Percentiles rank a stretch among this genome's conserved stretches.
These are phyloP conservation scores for Aquilaria sinensis DNA, from an alignment of 345 rosid genomes.

Conservation along the genomic window DNA sequence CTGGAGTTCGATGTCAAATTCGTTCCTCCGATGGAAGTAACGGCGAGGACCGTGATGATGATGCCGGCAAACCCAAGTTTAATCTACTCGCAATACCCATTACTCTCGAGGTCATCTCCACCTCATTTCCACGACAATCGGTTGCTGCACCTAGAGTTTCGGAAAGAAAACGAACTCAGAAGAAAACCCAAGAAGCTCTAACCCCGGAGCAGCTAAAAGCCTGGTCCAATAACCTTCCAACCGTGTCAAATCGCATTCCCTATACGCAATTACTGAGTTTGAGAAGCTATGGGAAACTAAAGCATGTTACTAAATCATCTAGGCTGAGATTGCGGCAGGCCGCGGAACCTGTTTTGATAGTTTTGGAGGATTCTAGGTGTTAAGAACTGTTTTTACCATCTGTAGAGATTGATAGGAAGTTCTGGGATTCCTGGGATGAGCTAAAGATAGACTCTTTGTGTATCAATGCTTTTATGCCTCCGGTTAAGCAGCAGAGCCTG, in stretches of 20 bases:
- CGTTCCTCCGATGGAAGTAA: conserved; percentile 13
- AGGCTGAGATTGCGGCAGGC: conserved; percentile 35
- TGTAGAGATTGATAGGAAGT: conserved; percentile 51
- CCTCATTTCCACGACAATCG: conserved; percentile 41
- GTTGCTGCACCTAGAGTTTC: conserved; percentile 46
- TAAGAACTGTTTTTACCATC: conserved; percentile 80
- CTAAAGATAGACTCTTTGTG: conserved; percentile 53
- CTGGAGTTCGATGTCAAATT: conserved; percentile 35
- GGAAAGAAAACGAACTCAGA: conserved; percentile 43
- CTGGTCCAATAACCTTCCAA: conserved; percentile 70
- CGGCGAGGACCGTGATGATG: conserved; percentile 15
- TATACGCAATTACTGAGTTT: conserved; percentile 62
- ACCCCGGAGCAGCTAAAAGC: conserved; percentile 68
- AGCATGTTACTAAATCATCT: conserved; percentile 74
- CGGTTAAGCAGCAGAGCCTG: conserved; percentile 64
- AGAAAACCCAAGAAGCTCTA: conserved; percentile 49
- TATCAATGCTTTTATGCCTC: conserved; percentile 78
- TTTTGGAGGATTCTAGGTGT: conserved; percentile 76
- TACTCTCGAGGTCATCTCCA: conserved; percentile 61
- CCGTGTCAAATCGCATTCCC: conserved; percentile 57
- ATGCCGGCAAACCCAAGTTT: conserved; percentile 25
- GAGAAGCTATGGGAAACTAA: conserved; percentile 54
- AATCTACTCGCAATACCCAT: conserved; percentile 52
- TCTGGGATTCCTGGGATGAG: conserved; percentile 83
- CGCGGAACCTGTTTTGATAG: conserved; percentile 64